phyloP scores from a whole-genome alignment of 148 eudicot genomes.

The Fagopyrum esculentum region DNA sequence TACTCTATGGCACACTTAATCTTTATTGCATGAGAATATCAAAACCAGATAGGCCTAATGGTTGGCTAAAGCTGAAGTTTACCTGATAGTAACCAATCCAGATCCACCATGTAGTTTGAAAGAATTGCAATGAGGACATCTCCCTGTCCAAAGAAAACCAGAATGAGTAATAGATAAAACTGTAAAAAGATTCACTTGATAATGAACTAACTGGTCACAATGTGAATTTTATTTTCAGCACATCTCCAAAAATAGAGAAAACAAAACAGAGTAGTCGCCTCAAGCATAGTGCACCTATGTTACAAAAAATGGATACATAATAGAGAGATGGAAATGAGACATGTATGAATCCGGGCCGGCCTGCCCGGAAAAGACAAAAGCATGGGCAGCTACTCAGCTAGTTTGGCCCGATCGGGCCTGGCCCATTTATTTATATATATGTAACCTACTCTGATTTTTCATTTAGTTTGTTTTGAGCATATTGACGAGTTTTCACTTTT shows the following conservation, averaged over 20 bases:
- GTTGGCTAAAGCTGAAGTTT: constrained; percentile 10
- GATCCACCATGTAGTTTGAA: constrained; percentile 95
- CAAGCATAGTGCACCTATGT: background rate
- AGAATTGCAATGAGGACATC: constrained; percentile 70
- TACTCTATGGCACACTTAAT: background rate
- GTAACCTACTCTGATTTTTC: too few species aligned
- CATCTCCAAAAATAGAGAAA: background rate
- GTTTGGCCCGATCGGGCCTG: too few species aligned
- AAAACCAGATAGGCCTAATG: background rate
- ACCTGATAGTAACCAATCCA: constrained; percentile 93
- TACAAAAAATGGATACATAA: too few species aligned
- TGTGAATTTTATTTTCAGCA: background rate
- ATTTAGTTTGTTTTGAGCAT: too few species aligned
- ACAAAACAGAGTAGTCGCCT: background rate
- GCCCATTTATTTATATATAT: too few species aligned
- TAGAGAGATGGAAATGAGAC: too few species aligned
- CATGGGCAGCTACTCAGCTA: too few species aligned
- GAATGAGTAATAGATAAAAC: background rate
- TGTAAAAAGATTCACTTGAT: background rate
- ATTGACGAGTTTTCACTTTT: too few species aligned
- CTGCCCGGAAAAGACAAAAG: too few species aligned
- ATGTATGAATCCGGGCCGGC: too few species aligned
- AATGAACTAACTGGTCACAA: background rate
- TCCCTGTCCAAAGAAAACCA: constrained; percentile 45
- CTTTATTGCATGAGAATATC: background rate